Conservation (phyloP, 2,329 filamentous ascomycete genomes). For the Dactylellina drechsleri region DNA sequence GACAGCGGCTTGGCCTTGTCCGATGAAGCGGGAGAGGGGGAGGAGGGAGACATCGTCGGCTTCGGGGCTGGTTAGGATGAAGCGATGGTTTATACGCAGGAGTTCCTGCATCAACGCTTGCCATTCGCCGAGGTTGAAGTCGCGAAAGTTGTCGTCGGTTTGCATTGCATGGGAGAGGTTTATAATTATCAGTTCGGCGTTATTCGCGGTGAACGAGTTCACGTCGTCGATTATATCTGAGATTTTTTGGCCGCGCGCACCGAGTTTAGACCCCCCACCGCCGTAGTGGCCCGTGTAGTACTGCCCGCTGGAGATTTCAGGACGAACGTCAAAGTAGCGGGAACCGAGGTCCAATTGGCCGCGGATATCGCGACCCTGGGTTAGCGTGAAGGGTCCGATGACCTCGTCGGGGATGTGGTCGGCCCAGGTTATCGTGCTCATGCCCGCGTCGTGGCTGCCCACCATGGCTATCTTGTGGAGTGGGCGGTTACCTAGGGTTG, state of each 20-base stretch:
- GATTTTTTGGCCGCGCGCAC: slow-evolving; percentile 64
- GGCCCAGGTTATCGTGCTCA: slow-evolving; percentile 63
- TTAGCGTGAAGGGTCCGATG: slow-evolving; percentile 62
- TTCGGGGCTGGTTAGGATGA: slow-evolving; percentile 62
- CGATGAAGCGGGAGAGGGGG: slow-evolving; percentile 24
- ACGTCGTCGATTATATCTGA: slow-evolving; percentile 64
- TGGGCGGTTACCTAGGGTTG: slow-evolving; percentile 61
- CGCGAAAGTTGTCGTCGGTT: slow-evolving; percentile 61
- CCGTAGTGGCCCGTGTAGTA: slow-evolving; percentile 64
- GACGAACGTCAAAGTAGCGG: slow-evolving; percentile 65
- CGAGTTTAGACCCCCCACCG: slow-evolving; percentile 62
- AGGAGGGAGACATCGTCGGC: slow-evolving; percentile 60
- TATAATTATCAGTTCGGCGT: slow-evolving; percentile 65
- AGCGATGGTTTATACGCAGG: slow-evolving; percentile 61
- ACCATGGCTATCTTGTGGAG: slow-evolving; percentile 65
- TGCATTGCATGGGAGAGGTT: slow-evolving; percentile 65
- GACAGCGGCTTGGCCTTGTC: slow-evolving; percentile 44
- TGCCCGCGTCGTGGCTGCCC: slow-evolving; percentile 66
- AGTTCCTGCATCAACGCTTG: neutral
- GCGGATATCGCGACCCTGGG: slow-evolving; percentile 64
- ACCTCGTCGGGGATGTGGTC: slow-evolving; percentile 61
- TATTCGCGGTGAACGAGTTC: slow-evolving; percentile 64
- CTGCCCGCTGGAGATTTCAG: slow-evolving; percentile 62
- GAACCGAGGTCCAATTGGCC: slow-evolving; percentile 64
- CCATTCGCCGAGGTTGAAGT: slow-evolving; percentile 62